Conservation (phyloP, 208 protist species). For the Phytomonas sp. region DNA sequence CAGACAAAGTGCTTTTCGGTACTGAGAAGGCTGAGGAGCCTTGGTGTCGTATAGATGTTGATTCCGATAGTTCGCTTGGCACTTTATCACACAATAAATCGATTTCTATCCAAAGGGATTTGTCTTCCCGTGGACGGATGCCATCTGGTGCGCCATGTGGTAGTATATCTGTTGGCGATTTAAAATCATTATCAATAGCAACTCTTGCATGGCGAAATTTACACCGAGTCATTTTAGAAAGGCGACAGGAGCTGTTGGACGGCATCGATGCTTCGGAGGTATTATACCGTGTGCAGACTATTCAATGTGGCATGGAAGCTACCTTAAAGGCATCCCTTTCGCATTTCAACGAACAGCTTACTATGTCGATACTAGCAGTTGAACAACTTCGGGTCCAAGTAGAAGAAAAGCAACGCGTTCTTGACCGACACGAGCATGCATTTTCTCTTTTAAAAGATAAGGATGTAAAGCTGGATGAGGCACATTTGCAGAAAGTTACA, state of each 20-base stretch:
- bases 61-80: background rate
- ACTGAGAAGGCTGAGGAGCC: background rate
- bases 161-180: background rate
- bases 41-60: background rate
- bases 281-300: conserved; percentile 9
- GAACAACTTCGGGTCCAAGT: conserved; percentile 24
- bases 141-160: background rate
- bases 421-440: conserved; percentile 20
- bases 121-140: background rate
- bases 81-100: background rate
- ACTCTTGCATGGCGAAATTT: conserved; percentile 1
- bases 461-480: background rate
- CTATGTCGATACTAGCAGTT: conserved; percentile 22
- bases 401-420: conserved; percentile 16
- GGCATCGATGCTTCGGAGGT: background rate
- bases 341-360: conserved; percentile 23
- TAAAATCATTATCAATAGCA: background rate
- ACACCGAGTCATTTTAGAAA: background rate
- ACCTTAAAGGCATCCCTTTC: conserved; percentile 25
- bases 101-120: background rate
- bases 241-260: background rate
- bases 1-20: background rate
- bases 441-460: conserved; percentile 14
- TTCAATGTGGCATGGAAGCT: conserved; percentile 16
- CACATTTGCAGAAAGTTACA: background rate